Evolutionary conservation across 129 eudicot species (phyloP), one percentile per base, ranked within the genome.

Genomic region (Tagetes erecta): DNA sequence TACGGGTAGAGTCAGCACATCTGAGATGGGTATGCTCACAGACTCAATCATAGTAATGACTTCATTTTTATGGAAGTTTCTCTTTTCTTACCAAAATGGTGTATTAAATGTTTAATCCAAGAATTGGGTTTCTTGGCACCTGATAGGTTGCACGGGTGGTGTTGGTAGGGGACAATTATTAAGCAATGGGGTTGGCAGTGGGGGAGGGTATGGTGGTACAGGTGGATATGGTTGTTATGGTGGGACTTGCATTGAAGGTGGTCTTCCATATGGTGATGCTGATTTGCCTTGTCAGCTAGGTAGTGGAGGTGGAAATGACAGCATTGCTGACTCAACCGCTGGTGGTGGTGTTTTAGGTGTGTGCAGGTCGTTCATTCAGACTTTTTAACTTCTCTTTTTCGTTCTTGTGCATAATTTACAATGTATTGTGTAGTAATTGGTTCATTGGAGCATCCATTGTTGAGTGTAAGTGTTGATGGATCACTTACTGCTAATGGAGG

Each of bases 201-300:
- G 98, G 69, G 98, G 88, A 64, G 98, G 98, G 46, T 88, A 92
- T 86, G 98, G 98, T 37, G 98, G 98, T 74, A 79, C 73, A 59
- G 98, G 96, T 75, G 98, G 98, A 33, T 50, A 60, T 67, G 95
- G 90, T n/a, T 93, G 90, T 84, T 84, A 76, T 71, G 75, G 83
- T 64, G 92, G 56, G 42, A 87, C 81, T 60, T 87, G 89, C 53
- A 70, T 86, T 59, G 82, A 84, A 12, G 98, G 98, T 77, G 98
- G 98, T 51, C 64, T 84, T 45, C 34, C 95, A 2, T 93, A 93
- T 76, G 98, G 98, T 45, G 76, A 84, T 76, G 80, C 95, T 73
- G 53, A 81, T 72, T 78, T 90, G 79, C 98, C 98, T 35, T 93
- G 98, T 87, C 95, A 86, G 79, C 84, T 87, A 39, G 98, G 98